Conservation (phyloP, 768 basidiomycete species). For the Boletus insuetus region DNA sequence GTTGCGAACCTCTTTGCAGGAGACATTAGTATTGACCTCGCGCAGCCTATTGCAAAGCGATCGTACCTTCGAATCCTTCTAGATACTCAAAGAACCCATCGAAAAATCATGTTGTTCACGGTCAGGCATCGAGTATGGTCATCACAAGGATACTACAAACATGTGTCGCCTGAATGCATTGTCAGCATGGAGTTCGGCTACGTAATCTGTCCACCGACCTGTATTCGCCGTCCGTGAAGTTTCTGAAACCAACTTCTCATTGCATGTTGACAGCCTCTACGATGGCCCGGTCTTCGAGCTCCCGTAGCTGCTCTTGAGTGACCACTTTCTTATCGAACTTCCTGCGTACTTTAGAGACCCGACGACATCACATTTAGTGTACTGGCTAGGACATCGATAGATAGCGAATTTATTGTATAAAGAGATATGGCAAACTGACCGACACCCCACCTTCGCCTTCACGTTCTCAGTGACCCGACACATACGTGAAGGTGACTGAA, state of each 20-base stretch:
- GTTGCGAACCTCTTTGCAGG: slow-evolving; percentile 16
- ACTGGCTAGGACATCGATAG: too few relatives aligned
- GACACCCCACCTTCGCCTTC: too few relatives aligned
- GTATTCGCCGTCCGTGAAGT: slow-evolving; percentile 43
- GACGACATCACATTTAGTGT: too few relatives aligned
- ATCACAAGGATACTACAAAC: slow-evolving; percentile 8
- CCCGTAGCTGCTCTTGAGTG: slow-evolving; percentile 33
- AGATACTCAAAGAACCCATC: slow-evolving; percentile 29
- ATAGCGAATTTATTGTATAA: too few relatives aligned
- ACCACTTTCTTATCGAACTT: slow-evolving; percentile 35
- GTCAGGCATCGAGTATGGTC: background rate
- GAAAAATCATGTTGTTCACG: slow-evolving; percentile 19
- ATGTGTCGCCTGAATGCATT: slow-evolving; percentile 23
- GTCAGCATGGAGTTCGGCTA: background rate
- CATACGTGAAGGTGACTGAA: too few relatives aligned
- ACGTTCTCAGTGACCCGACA: too few relatives aligned
- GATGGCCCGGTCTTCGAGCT: slow-evolving; percentile 41
- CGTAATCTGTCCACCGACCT: slow-evolving; percentile 25
- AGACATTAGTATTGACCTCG: background rate
- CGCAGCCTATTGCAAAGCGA: background rate
- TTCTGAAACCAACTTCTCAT: slow-evolving; percentile 39
- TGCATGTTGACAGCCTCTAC: slow-evolving; percentile 36
- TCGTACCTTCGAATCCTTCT: slow-evolving; percentile 26
- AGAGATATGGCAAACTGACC: too few relatives aligned
- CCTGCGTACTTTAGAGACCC: slow-evolving; percentile 22